Base-by-base conservation (phyloP, 768 basidiomycete genomes). In the Boletus tomentosulus region DNA sequence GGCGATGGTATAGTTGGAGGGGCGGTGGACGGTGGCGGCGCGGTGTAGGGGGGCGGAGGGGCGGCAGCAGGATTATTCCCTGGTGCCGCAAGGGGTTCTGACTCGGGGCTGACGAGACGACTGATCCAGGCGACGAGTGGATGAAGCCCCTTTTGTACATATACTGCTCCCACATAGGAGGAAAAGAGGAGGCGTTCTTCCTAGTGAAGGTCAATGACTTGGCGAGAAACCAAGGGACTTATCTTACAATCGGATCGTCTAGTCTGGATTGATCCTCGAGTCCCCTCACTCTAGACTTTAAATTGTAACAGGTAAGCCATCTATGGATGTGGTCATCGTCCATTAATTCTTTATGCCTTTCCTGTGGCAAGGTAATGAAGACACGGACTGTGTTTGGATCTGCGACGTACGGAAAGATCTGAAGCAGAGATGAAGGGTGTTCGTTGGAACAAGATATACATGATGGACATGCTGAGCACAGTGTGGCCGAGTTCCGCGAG, bases 141-240 rank as follows among this genome's bases (percentile, higher is more conserved):
- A 4, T 61, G 42, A 34, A 79, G 62, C 22, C 86, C 86, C 50
- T 74, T 78, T 48, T 80, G 78, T n/a, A 78, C 71, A 64, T 79
- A 84, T 12, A 85, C 66, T n/a, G 84, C 87, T 9, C 85, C 87
- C 12, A 87, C 72, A 57, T 86, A 87, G 19, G 79, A 78, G 60
- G 79, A 62, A 57, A 86, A 86, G 46, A 84, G 77, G 42, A 66
- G 69, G 27, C 73, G 73, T 50, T 80, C 77, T 67, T 84, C 84
- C 85, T 87, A 56, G 16, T 31, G 33, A 49, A 27, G 39, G 46
- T 59, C 57, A 52, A 33, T 34, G 47, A 45, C 37, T 51, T 49
- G 43, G 11, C 33, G 13, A 27, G 37, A 16, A 31, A 46, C 13
- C 1, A 25, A 24, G 37, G 8, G 25, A 22, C 30, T 16, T 8